A percentile compares a stretch with the other conserved stretches of the same genome.
Evolutionary conservation across 352 stramenopile species (phyloP).

Genomic region (Pythium utonaiense): DNA sequence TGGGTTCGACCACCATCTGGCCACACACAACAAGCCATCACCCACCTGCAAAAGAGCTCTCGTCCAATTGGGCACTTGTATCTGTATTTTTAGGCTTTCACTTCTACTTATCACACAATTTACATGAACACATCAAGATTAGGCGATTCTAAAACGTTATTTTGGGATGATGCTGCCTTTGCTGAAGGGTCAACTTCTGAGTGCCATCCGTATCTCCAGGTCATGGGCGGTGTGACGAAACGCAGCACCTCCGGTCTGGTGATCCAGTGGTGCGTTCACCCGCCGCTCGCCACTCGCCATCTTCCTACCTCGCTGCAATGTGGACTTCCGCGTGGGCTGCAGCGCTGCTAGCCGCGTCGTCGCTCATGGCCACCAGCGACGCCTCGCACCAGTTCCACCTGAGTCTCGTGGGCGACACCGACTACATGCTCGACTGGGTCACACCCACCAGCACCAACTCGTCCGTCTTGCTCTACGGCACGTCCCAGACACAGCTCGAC

Average conservation of each 20-base stretch:
- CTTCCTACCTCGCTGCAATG: neutral
- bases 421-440: constrained; percentile 79
- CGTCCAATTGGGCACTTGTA: neutral
- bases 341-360: neutral
- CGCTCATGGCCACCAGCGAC: neutral
- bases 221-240: neutral
- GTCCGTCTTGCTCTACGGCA: constrained; percentile 43
- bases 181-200: neutral
- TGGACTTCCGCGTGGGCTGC: neutral
- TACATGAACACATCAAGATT: neutral
- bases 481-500: constrained; percentile 33
- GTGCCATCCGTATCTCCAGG: neutral
- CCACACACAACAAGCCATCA: no score
- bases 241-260: neutral
- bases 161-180: neutral
- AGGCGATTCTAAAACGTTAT: neutral
- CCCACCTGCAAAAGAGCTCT: no score
- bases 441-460: constrained; percentile 29
- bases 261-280: neutral
- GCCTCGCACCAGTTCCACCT: constrained; percentile 64
- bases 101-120: neutral
- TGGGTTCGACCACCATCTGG: neutral
- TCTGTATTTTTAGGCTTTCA: neutral
- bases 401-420: constrained; percentile 40
- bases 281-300: neutral